phyloP scores from a whole-genome alignment of 768 basidiomycete species.

The Leccinum boreale region DNA sequence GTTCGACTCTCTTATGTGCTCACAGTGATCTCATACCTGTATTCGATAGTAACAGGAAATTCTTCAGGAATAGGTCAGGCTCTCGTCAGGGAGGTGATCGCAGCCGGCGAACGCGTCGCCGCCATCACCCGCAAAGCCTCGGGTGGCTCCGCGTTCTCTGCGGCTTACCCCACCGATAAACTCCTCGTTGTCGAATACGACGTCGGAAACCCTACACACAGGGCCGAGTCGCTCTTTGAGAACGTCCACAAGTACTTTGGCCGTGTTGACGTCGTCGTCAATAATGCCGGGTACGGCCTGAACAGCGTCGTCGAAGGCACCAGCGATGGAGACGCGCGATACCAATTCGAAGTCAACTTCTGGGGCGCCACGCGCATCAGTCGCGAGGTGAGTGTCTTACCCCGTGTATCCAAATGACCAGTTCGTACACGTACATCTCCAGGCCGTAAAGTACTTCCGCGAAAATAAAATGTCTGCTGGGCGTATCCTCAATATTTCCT shows the following conservation, averaged over 20 bases:
- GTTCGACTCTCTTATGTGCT: background rate
- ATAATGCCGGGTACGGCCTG: conserved; percentile 29
- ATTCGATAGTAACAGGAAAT: conserved; percentile 37
- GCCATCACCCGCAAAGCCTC: conserved; percentile 27
- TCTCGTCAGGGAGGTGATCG: conserved; percentile 26
- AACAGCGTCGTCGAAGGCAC: conserved; percentile 26
- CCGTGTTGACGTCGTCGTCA: conserved; percentile 32
- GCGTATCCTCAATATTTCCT: conserved; percentile 23
- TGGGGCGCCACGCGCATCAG: conserved; percentile 29
- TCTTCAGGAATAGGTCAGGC: conserved; percentile 38
- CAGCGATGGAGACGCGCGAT: conserved; percentile 23
- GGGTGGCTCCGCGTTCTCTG: conserved; percentile 15
- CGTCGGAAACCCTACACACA: conserved; percentile 22
- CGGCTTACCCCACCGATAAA: conserved; percentile 13
- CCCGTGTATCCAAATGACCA: background rate
- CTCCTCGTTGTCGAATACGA: conserved; percentile 31
- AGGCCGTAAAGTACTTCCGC: conserved; percentile 31
- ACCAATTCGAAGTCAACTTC: conserved; percentile 32
- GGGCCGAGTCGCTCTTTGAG: conserved; percentile 19
- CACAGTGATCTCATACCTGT: background rate
- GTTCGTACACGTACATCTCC: background rate
- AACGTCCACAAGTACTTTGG: conserved; percentile 24
- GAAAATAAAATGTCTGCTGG: conserved; percentile 24
- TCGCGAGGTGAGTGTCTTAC: conserved; percentile 14
- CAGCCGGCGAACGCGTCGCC: conserved; percentile 27